Evolutionary conservation across 139 green algal species (phyloP).

Genomic region (Volvox africanus): DNA sequence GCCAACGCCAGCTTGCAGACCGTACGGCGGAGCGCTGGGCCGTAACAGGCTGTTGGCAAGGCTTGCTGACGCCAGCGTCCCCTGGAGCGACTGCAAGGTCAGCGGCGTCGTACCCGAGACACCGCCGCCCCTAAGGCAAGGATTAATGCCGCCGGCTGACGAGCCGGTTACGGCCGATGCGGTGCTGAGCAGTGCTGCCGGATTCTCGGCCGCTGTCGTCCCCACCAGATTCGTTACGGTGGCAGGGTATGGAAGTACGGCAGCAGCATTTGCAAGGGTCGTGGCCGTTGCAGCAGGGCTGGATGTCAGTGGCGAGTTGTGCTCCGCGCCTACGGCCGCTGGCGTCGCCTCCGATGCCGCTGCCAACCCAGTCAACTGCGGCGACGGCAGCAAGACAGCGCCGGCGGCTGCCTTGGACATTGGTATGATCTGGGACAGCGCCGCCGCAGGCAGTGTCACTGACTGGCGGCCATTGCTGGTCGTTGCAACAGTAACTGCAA

Average conservation of each 20-base stretch:
- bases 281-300: no score
- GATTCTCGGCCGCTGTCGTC: no score
- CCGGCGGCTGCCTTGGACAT: neutral
- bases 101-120: neutral
- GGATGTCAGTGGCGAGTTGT: neutral
- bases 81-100: conserved; percentile 27
- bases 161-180: neutral
- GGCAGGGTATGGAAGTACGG: neutral
- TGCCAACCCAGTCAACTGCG: neutral
- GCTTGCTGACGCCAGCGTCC: conserved; percentile 40
- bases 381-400: neutral
- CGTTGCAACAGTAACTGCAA: conserved; percentile 19
- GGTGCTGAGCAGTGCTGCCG: conserved; percentile 5
- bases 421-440: conserved; percentile 9
- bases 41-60: conserved; percentile 25
- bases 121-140: neutral
- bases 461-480: conserved; percentile 37
- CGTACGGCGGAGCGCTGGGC: conserved; percentile 1
- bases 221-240: neutral
- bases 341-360: no score
- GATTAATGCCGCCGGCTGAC: neutral
- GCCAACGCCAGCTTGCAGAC: neutral
- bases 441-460: conserved; percentile 18
- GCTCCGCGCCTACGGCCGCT: neutral
- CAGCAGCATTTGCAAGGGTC: neutral